Base-by-base conservation (phyloP, 2,329 filamentous ascomycete species). In the Cladobotryum mycophilum region DNA sequence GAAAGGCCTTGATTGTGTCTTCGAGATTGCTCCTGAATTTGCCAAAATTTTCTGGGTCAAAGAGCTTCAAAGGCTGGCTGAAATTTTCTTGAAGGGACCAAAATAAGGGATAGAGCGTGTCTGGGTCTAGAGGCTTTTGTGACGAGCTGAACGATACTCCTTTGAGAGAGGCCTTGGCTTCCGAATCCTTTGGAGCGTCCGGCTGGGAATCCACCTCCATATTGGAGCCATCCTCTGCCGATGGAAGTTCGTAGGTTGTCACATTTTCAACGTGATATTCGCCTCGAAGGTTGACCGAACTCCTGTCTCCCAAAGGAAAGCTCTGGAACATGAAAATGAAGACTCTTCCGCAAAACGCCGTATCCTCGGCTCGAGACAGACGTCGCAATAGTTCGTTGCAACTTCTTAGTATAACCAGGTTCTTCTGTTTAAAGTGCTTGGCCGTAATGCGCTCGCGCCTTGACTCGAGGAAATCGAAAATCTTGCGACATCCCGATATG, bases 291-390 rank as follows among this genome's bases (percentile, higher is more conserved):
- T 99, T 99, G 45, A 99, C 93, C 0, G 93, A 96, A 66, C 93
- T 97, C 66, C 92, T 93, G 69, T 99, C 95, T 33, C 92, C 92
- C 0, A 99, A 76, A 1, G 93, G 93, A 62, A 99, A 97, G 67
- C 90, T 95, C 67, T 99, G 93, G 68, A 97, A 99, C 64, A 99
- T 82, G 68, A 96, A 99, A 56, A 99, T 96, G 68, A 97, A 97
- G 22, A 99, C 93, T 37, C 93, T 82, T 14, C 93, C 93, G 63
- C 93, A 99, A 65, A 99, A 99, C 1, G 95, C 90, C 0, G 93
- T 95, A 67, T 99, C 93, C 66, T 97, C 91, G 4, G 93, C 92
- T 51, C 93, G 82, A n/a, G 93, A 97, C 2, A 99, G 77, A 42
- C 93, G 81, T 35, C 92, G 84, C n/a, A 99, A 76, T 14, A 99